Conservation (phyloP, 164 flowering plant genomes). For the Sedum album region DNA sequence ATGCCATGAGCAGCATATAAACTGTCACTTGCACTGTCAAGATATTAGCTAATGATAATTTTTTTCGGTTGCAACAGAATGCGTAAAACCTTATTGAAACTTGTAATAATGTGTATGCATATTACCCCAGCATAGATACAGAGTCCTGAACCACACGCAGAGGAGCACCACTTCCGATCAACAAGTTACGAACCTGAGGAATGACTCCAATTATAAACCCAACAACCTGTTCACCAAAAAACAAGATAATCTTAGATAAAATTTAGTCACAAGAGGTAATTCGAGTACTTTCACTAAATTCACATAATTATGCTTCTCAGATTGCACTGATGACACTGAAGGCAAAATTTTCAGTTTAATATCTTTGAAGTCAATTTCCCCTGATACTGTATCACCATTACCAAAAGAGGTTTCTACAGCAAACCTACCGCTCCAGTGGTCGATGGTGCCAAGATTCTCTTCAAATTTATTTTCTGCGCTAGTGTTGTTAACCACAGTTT, state of each 20-base stretch:
- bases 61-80: background rate
- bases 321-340: no score
- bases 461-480: slow-evolving; percentile 15
- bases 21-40: no score
- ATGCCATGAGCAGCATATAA: no score
- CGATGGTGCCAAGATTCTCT: slow-evolving; percentile 26
- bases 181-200: slow-evolving; percentile 31
- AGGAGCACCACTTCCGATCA: slow-evolving; percentile 67
- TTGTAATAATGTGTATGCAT: background rate
- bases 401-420: background rate
- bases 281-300: no score
- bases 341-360: background rate
- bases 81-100: background rate
- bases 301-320: no score
- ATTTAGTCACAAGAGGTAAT: no score
- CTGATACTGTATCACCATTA: no score
- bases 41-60: no score
- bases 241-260: no score
- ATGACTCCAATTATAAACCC: slow-evolving; percentile 56
- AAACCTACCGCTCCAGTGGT: slow-evolving; percentile 28
- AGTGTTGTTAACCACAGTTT: slow-evolving; percentile 8
- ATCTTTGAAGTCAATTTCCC: no score
- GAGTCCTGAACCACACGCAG: slow-evolving; percentile 57
- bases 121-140: slow-evolving; percentile 55
- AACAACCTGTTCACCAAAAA: slow-evolving; percentile 32